These are phyloP conservation scores for Claviceps maximensis DNA, from an alignment of 2,329 filamentous ascomycete genomes.

Conservation along the genomic window DNA sequence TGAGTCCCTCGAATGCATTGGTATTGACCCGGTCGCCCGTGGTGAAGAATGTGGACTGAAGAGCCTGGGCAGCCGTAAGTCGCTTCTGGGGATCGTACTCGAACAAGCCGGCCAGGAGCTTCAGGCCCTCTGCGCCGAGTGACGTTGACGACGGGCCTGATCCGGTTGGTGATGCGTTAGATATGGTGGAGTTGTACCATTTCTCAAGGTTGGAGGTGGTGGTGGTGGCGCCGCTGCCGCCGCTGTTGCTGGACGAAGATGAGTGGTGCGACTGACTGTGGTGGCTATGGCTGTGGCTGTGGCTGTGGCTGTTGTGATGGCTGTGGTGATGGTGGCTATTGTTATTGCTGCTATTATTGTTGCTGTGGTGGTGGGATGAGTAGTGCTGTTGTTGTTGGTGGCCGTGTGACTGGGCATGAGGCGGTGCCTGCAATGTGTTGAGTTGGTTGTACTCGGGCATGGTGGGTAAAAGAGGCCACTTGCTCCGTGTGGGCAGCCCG, in stretches of 20 bases:
- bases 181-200: constrained; percentile 64
- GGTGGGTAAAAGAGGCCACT: constrained; percentile 69
- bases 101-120: constrained; percentile 66
- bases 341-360: constrained; percentile 18
- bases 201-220: constrained; percentile 51
- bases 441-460: constrained; percentile 83
- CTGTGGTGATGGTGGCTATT: constrained; percentile 17
- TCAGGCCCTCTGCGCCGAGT: constrained; percentile 65
- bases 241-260: not conserved
- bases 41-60: constrained; percentile 84
- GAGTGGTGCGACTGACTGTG: constrained; percentile 16
- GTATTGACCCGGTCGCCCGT: constrained; percentile 58
- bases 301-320: constrained; percentile 11
- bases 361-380: constrained; percentile 14
- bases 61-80: constrained; percentile 72
- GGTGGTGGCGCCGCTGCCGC: constrained; percentile 10
- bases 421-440: constrained; percentile 36
- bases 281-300: constrained; percentile 16
- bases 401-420: constrained; percentile 29
- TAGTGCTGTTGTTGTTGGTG: not conserved
- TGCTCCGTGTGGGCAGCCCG: constrained; percentile 75
- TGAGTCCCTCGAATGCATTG: constrained; percentile 85
- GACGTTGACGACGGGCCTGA: constrained; percentile 33
- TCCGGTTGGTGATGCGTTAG: constrained; percentile 31
- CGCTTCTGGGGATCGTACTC: constrained; percentile 89